phyloP scores from a whole-genome alignment of 345 rosid species.

The Rubroshorea leprosula region DNA sequence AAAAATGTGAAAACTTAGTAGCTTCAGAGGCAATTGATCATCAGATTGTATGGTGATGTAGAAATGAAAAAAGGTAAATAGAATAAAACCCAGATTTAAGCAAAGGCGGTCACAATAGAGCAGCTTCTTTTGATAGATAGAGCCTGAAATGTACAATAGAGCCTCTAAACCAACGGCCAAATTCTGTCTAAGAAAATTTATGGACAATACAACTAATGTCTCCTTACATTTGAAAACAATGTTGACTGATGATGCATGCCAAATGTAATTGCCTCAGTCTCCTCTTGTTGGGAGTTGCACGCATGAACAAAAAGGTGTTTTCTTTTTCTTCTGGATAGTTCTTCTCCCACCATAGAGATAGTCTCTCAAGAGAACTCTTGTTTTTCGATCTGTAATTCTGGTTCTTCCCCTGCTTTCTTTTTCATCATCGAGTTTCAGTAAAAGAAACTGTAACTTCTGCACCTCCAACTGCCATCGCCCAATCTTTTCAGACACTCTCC shows the following conservation, averaged over 20 bases:
- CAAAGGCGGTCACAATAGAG: constrained; percentile 17
- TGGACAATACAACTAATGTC: constrained; percentile 32
- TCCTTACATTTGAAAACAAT: constrained; percentile 13
- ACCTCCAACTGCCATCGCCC: constrained; percentile 85
- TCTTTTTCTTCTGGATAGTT: constrained; percentile 43
- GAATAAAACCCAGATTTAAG: constrained; percentile 2
- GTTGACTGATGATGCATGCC: constrained; percentile 5
- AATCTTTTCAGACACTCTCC: constrained; percentile 77
- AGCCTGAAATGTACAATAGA: constrained; percentile 28
- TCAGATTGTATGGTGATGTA: no score
- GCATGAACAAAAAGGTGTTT: constrained; percentile 64
- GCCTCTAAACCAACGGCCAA: constrained; percentile 17
- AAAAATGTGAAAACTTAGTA: no score
- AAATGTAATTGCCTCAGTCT: constrained; percentile 30
- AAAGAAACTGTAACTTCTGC: constrained; percentile 74
- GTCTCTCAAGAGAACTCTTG: constrained; percentile 73
- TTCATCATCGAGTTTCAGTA: constrained; percentile 61
- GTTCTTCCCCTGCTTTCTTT: constrained; percentile 47
- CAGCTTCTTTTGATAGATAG: constrained; percentile 22
- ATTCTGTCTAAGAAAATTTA: constrained; percentile 20
- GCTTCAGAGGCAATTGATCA: no score
- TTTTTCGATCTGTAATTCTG: constrained; percentile 37
- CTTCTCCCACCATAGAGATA: constrained; percentile 65
- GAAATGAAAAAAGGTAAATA: background rate
- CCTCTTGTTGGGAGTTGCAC: constrained; percentile 61